Conservation (phyloP, 2,329 filamentous ascomycete genomes). For the Dichotomopilus funicola region DNA sequence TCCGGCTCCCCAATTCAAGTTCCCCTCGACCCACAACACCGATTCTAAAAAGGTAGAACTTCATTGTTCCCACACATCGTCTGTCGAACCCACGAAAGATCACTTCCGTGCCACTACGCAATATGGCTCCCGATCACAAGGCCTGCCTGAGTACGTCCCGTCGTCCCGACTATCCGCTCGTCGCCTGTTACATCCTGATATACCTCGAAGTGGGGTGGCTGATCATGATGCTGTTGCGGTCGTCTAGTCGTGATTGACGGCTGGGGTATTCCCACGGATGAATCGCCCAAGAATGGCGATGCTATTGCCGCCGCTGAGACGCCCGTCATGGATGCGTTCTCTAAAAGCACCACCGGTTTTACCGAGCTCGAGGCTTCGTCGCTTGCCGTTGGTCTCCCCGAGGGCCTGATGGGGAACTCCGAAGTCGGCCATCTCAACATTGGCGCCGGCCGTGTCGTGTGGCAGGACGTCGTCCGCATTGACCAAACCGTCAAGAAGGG, state of each 20-base stretch:
- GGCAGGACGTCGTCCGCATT: constrained; percentile 97
- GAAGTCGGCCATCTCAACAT: constrained; percentile 99
- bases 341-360: constrained; percentile 74
- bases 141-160: constrained; percentile 55
- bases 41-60: neutral
- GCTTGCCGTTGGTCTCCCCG: constrained; percentile 87
- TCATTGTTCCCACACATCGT: neutral
- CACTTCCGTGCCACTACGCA: constrained; percentile 27
- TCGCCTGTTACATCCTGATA: constrained; percentile 45
- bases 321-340: constrained; percentile 90
- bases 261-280: constrained; percentile 81
- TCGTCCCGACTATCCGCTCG: constrained; percentile 35
- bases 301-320: constrained; percentile 92
- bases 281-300: constrained; percentile 82
- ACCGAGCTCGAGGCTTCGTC: constrained; percentile 94
- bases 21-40: neutral
- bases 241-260: constrained; percentile 92
- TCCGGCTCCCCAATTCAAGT: neutral
- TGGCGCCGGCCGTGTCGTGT: constrained; percentile 92
- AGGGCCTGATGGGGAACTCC: constrained; percentile 97
- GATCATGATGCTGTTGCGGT: constrained; percentile 48
- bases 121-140: constrained; percentile 52
- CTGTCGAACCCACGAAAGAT: constrained; percentile 3
- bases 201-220: constrained; percentile 55
- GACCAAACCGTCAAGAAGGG: constrained; percentile 85